These are phyloP conservation scores for Pichia sp. DNA, from an alignment of 1,139 yeast species.

Conservation along the genomic window DNA sequence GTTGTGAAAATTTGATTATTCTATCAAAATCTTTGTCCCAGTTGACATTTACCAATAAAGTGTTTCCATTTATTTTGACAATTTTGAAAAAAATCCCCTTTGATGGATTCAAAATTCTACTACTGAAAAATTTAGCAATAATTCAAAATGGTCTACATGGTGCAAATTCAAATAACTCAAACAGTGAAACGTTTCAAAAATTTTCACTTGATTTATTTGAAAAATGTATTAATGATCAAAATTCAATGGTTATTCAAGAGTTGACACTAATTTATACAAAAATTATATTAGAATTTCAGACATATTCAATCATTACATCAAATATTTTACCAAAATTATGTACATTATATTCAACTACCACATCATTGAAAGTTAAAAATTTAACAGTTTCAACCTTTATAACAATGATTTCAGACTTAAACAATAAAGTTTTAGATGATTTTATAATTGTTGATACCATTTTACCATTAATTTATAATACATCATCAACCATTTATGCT, in stretches of 20 bases:
- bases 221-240: conserved; percentile 19
- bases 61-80: conserved; percentile 42
- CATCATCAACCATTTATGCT: conserved; percentile 25
- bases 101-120: conserved; percentile 27
- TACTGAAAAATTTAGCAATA: conserved; percentile 37
- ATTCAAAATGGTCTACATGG: conserved; percentile 44
- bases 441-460: conserved; percentile 69
- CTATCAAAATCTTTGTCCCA: conserved; percentile 66
- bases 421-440: conserved; percentile 57
- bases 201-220: conserved; percentile 27
- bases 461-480: conserved; percentile 53
- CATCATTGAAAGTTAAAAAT: conserved; percentile 70
- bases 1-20: conserved; percentile 53
- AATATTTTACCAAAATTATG: conserved; percentile 67
- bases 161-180: conserved; percentile 30
- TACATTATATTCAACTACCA: conserved; percentile 72
- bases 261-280: conserved; percentile 49
- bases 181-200: conserved; percentile 20
- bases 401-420: conserved; percentile 41
- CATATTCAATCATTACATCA: conserved; percentile 68
- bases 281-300: conserved; percentile 54
- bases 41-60: conserved; percentile 67
- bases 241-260: conserved; percentile 25
- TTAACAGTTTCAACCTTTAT: conserved; percentile 63
- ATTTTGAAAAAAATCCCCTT: conserved; percentile 33